Evolutionary conservation across 192 early-diverging fungal species (phyloP), one percentile per base, ranked within the genome.

Genomic region (Oehlia diaphana): DNA sequence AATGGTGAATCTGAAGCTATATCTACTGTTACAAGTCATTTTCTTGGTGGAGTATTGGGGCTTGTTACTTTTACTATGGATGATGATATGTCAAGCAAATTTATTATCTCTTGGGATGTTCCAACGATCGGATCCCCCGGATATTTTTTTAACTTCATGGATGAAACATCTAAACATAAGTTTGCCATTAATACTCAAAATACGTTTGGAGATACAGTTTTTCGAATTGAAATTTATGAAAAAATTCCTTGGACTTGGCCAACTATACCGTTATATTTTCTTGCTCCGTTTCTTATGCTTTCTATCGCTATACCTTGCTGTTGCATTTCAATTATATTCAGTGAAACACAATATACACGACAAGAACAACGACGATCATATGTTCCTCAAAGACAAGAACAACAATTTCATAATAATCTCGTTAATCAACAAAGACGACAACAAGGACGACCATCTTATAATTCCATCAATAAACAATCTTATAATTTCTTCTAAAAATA

Each of bases 1-100:
- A 53, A 74, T 28, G 23, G 49, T 53, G 23, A 74, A 58, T 35
- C 33, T n/a, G 72, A 74, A 14, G 72, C 53, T 37, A 28, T 74
- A 28, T 74, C 72, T 50, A 74, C 53, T 37, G 72, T 74, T 62
- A 53, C 72, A 74, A 74, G 49, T 74, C 72, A 58, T 62, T 58
- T 74, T 74, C 33, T 74, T 2, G 72, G 72, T 31, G 72, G 72
- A 14, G n/a, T 74, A 8, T 9, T 21, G 4, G 72, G 72, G 35
- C 21, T 61, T 74, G 47, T 35, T 23, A 53, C 5, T 16, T 74
- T 53, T 35, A 16, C 4, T 5, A 61, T 74, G n/a, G 50, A 58
- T 53, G 72, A 74, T 21, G 72, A 49, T 58, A 62, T 9, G 10
- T 74, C 33, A 50, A 74, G 53, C 47, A 16, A 61, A 28, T 74